Evolutionary conservation across 331 rosid species (phyloP), one percentile per base, ranked within the genome.

Genomic region (Acacia pycnantha): DNA sequence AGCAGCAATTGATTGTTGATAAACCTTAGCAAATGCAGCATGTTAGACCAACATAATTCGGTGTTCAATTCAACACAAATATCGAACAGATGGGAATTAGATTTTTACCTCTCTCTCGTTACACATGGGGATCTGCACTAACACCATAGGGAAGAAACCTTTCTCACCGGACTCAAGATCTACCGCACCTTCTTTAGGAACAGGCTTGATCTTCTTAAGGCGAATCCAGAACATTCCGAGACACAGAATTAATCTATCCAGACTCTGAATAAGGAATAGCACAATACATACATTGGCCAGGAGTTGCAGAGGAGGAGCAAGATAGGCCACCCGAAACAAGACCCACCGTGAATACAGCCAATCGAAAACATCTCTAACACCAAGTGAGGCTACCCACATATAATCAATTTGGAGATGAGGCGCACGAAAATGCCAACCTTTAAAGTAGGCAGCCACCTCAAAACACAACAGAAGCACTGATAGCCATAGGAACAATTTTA

Each of bases 41-140:
- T n/a, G 26, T 82, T 79, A 33, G 66, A 69, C 48, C 48, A 65
- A 33, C 71, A 75, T 51, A 82, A 74, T 68, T 12, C 11, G 4
- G 37, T 29, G 40, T 6, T 22, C 35, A 68, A 18, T 35, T 35
- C 48, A 67, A 26, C 77, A 76, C 47, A 77, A 7, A 43, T 19
- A 47, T 9, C 61, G 29, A 56, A 29, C n/a, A 48, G 24, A 18
- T n/a, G 43, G 14, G 50, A 70, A 11, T 19, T 56, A 3, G 13
- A 24, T 18, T 37, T 58, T 82, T 87, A 92, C 98, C 97, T 94
- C 98, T 74, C 62, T 92, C 79, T 94, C 98, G 66, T 94, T 94
- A 77, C 98, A 93, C 98, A 96, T 96, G 86, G 99, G 99, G 86
- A 95, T 95, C 92, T 94, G 98, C 51, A 94, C 97, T 54, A 94